phyloP scores from a whole-genome alignment of 2,329 filamentous ascomycete species.

The Aspergillus fumigatiaffinis region DNA sequence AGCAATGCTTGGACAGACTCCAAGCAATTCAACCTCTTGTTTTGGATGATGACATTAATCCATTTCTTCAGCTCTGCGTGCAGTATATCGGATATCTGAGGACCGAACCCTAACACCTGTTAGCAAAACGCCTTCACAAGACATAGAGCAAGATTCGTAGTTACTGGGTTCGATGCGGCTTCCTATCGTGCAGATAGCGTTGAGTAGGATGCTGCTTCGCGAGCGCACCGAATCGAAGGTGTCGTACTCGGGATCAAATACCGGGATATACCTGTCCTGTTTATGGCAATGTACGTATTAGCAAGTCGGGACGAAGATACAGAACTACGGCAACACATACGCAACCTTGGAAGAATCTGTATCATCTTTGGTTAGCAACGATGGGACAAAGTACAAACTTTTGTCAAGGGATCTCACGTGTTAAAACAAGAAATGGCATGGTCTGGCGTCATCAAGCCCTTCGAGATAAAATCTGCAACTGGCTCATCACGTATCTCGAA shows the following conservation, averaged over 20 bases:
- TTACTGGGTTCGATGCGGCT: constrained; percentile 41
- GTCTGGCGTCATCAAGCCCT: constrained; percentile 31
- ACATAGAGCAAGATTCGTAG: neutral
- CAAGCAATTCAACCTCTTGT: constrained; percentile 35
- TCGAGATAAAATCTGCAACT: constrained; percentile 32
- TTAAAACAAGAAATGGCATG: constrained; percentile 31
- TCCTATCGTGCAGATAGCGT: constrained; percentile 51
- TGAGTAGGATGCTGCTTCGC: constrained; percentile 50
- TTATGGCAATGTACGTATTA: neutral
- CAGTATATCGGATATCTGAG: constrained; percentile 40
- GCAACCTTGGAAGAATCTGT: constrained; percentile 37
- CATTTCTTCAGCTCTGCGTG: constrained; percentile 43
- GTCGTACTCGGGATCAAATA: constrained; percentile 47
- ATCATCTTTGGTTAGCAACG: neutral
- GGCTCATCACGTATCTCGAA: constrained; percentile 33
- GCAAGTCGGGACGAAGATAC: neutral
- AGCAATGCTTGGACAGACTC: constrained; percentile 53
- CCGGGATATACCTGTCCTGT: constrained; percentile 47
- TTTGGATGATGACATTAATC: constrained; percentile 46
- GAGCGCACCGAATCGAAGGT: constrained; percentile 44
- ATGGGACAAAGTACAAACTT: neutral
- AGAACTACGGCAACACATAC: constrained; percentile 15
- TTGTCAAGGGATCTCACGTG: constrained; percentile 8
- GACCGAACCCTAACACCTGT: constrained; percentile 19
- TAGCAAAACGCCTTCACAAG: neutral